phyloP scores from a whole-genome alignment of 208 protist genomes.

The Leishmania amazonensis region DNA sequence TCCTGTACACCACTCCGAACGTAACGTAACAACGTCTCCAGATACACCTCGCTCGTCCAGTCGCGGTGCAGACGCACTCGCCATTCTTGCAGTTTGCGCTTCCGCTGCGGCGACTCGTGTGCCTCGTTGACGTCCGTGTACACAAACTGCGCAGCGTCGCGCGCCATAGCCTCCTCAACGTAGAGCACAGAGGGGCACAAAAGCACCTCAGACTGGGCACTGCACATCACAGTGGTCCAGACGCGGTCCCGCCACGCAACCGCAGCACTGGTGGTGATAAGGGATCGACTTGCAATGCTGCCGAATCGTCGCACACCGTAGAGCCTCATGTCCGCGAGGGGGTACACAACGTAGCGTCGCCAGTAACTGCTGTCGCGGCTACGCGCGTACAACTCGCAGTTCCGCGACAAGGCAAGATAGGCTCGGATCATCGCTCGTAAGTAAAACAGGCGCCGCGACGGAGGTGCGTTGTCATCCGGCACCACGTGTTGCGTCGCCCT shows the following conservation, averaged over 20 bases:
- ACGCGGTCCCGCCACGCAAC: conserved; percentile 36
- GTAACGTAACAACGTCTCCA: conserved; percentile 48
- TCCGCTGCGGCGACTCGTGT: conserved; percentile 28
- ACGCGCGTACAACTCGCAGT: conserved; percentile 60
- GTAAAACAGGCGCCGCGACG: conserved; percentile 38
- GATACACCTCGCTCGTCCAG: conserved; percentile 64
- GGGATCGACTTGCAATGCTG: neutral
- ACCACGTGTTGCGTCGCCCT: conserved; percentile 45
- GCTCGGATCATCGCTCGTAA: conserved; percentile 59
- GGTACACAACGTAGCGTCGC: conserved; percentile 50
- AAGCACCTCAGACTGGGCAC: conserved; percentile 67
- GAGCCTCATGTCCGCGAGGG: conserved; percentile 46
- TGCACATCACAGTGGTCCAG: conserved; percentile 35
- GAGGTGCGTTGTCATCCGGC: conserved; percentile 31
- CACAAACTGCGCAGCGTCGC: conserved; percentile 29
- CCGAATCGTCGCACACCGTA: conserved; percentile 52
- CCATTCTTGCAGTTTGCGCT: conserved; percentile 23
- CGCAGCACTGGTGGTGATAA: neutral
- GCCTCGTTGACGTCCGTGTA: conserved; percentile 40
- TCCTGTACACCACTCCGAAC: conserved; percentile 27
- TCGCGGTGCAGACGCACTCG: conserved; percentile 42
- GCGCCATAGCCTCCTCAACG: conserved; percentile 47
- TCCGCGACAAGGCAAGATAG: conserved; percentile 56
- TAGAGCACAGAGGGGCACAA: conserved; percentile 60
- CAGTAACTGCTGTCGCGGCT: conserved; percentile 55